Evolutionary conservation across 257 asterid genomes (phyloP).

Genomic region (Nicotiana tomentosiformis): DNA sequence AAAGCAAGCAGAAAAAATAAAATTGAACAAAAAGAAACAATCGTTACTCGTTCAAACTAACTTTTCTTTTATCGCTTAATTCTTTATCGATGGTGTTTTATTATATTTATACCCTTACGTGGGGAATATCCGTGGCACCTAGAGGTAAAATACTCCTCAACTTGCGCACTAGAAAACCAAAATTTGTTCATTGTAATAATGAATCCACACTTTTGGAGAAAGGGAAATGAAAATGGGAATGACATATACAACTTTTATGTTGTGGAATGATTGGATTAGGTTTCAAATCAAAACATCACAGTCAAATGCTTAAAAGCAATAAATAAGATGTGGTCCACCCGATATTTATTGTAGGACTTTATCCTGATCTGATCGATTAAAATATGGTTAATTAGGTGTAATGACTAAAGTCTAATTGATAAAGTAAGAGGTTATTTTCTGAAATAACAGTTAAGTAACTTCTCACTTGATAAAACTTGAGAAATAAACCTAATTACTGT

Average conservation of each 20-base stretch:
- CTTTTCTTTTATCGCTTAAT: constrained; percentile 1
- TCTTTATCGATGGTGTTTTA: background rate
- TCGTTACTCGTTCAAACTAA: background rate
- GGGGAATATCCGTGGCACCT: constrained; percentile 41
- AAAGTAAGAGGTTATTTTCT: background rate
- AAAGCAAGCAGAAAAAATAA: background rate
- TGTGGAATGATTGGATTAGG: constrained; percentile 19
- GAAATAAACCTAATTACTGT: background rate
- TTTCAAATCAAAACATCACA: background rate
- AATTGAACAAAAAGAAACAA: background rate
- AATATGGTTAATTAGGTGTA: background rate
- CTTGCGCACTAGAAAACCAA: constrained; percentile 25
- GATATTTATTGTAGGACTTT: background rate
- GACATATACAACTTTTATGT: constrained; percentile 15
- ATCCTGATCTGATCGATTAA: background rate
- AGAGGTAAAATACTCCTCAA: constrained; percentile 8
- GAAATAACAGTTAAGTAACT: background rate
- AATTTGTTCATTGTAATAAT: background rate
- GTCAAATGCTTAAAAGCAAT: background rate
- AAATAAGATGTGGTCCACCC: background rate
- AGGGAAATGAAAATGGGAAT: constrained; percentile 21
- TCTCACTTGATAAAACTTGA: background rate
- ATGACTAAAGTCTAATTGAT: background rate
- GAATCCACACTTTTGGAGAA: constrained; percentile 6
- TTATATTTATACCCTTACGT: background rate